These are phyloP conservation scores for Suillus placidus DNA, from an alignment of 768 basidiomycete species.

Conservation along the genomic window DNA sequence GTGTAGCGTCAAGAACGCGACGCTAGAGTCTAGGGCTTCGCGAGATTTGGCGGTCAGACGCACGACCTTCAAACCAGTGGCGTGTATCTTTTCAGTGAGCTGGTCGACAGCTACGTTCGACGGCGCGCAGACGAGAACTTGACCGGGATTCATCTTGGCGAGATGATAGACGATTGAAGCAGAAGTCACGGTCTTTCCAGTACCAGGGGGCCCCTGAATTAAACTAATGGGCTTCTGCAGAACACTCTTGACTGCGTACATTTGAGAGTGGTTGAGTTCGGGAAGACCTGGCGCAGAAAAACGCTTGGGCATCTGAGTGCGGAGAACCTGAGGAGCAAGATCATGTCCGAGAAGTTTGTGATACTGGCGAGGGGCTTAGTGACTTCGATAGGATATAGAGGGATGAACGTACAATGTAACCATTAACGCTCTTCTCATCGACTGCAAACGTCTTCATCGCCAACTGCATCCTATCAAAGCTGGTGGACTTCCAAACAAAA, in stretches of 20 bases:
- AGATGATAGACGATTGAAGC: slow-evolving; percentile 99
- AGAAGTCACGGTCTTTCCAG: slow-evolving; percentile 98
- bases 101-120: slow-evolving; percentile 99
- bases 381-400: not conserved
- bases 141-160: slow-evolving; percentile 99
- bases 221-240: slow-evolving; percentile 96
- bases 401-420: slow-evolving; percentile 84
- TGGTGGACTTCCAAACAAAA: slow-evolving; percentile 99
- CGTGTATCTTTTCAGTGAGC: slow-evolving; percentile 97
- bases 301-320: slow-evolving; percentile 93
- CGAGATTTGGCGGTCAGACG: slow-evolving; percentile 97
- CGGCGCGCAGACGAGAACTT: slow-evolving; percentile 97
- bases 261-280: slow-evolving; percentile 98
- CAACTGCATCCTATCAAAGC: slow-evolving; percentile 98
- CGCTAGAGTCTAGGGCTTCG: slow-evolving; percentile 95
- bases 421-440: slow-evolving; percentile 98
- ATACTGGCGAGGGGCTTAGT: slow-evolving; percentile 58
- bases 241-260: slow-evolving; percentile 99
- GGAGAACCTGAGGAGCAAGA: slow-evolving; percentile 88
- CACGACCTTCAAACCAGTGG: slow-evolving; percentile 98
- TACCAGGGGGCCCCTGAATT: slow-evolving; percentile 98
- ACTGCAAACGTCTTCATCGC: slow-evolving; percentile 99
- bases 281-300: slow-evolving; percentile 98
- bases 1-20: slow-evolving; percentile 92
- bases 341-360: slow-evolving; percentile 99